Percentiles rank a stretch among this genome's conserved stretches.
Conservation (phyloP, 179 eudicot species). For the Spergularia azorica region DNA sequence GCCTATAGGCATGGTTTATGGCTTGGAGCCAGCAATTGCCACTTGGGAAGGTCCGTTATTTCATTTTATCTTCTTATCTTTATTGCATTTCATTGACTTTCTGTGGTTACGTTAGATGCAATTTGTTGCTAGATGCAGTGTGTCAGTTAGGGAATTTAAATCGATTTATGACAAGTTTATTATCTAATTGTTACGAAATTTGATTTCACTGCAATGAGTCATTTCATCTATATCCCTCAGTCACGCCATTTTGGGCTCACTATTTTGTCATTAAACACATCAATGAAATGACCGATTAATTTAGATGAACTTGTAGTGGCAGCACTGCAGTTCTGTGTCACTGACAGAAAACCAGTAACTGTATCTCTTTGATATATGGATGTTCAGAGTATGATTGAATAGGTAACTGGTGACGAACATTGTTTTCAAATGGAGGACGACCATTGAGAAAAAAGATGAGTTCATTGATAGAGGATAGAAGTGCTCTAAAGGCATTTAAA, state of each 20-base stretch:
- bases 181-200: neutral
- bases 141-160: neutral
- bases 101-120: neutral
- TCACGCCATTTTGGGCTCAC: neutral
- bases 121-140: neutral
- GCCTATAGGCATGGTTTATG: conserved; percentile 92
- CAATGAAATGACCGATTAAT: neutral
- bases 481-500: neutral
- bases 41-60: conserved; percentile 86
- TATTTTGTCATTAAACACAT: neutral
- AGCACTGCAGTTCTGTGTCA: neutral
- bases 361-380: neutral
- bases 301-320: neutral
- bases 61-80: conserved; percentile 8
- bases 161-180: neutral
- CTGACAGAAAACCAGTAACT: neutral
- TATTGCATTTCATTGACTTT: neutral
- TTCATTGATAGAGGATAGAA: neutral
- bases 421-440: neutral
- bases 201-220: neutral
- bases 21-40: conserved; percentile 81
- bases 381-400: neutral
- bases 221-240: neutral
- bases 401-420: neutral
- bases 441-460: neutral